These are phyloP conservation scores for Solanum dulcamara DNA, from an alignment of 257 asterid genomes.

Conservation along the genomic window DNA sequence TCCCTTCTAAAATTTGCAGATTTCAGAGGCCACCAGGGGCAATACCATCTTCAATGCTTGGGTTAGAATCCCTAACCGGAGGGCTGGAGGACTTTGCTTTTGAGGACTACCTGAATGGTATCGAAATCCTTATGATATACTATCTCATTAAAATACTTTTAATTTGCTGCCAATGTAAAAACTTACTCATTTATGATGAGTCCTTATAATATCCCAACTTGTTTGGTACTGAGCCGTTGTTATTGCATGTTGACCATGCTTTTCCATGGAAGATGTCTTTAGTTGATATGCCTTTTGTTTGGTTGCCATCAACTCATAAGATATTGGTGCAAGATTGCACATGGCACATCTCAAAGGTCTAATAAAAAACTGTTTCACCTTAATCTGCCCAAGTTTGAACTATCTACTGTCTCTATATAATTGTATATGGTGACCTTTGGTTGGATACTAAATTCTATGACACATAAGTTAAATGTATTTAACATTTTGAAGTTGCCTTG, in stretches of 20 bases:
- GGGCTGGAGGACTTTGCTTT: conserved; percentile 63
- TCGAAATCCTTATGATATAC: neutral
- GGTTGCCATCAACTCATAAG: neutral
- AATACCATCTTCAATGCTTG: conserved; percentile 77
- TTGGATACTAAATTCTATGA: neutral
- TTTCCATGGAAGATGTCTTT: neutral
- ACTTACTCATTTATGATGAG: neutral
- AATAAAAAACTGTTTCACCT: neutral
- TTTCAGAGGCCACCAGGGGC: conserved; percentile 88
- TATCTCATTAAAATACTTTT: neutral
- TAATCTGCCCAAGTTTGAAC: neutral
- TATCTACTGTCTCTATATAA: neutral
- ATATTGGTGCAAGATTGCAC: neutral
- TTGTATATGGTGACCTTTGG: neutral
- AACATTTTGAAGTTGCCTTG: neutral
- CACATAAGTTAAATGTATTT: neutral
- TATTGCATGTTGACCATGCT: neutral
- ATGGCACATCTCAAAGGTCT: neutral
- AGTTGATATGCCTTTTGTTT: neutral
- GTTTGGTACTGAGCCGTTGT: neutral
- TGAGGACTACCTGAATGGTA: conserved; percentile 82
- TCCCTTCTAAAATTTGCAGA: conserved; percentile 23
- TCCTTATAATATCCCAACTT: neutral
- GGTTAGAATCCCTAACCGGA: conserved; percentile 76
- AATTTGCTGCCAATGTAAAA: neutral